Evolutionary conservation across 345 rosid species (phyloP), one percentile per base, ranked within the genome.

Genomic region (Melastoma malabathricum): DNA sequence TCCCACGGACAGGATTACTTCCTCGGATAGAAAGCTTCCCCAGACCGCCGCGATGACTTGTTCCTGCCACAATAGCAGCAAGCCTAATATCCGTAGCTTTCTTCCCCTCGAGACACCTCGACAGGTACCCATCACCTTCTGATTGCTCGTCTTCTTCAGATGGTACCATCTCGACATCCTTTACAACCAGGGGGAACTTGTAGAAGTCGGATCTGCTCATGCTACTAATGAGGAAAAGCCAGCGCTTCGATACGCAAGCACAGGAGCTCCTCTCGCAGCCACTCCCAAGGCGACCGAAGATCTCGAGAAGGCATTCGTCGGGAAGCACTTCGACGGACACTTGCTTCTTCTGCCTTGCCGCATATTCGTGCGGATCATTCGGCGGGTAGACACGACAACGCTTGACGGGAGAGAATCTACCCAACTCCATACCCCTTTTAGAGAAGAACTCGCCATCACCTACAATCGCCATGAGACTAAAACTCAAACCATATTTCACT

Each of bases 261-360:
- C 79, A 79, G 47, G 81, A 72, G 64, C 84, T 81, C 76, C 89
- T 83, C 75, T 83, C 99, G 58, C 72, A 68, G 6, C 83, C 74
- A 34, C 85, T 86, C 39, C 77, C 59, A 67, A 93, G 52, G 19
- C 89, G 75, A 43, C 94, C 70, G 56, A 93, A 71, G 67, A 93
- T 81, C 75, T 93, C 99, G 15, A 84, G 85, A 46, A 93, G 77
- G 58, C 99, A 93, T 66, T 93, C 99, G 49, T 93, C 95, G 0
- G 97, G 99, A 2, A 93, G 77, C 43, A 73, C 76, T 23, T 93
- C 95, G n/a, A 93, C 71, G 14, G 77, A 56, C 54, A 72, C 61
- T 66, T 68, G 58, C 63, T 77, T 75, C 52, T 70, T 67, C 51
- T 41, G 66, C 81, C 77, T 86, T 56, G 70, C 74, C 18, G 61